A percentile compares a stretch with the other conserved stretches of the same genome.
These are phyloP conservation scores for Drechslera avenae DNA, from an alignment of 2,329 filamentous ascomycete genomes.

Conservation along the genomic window DNA sequence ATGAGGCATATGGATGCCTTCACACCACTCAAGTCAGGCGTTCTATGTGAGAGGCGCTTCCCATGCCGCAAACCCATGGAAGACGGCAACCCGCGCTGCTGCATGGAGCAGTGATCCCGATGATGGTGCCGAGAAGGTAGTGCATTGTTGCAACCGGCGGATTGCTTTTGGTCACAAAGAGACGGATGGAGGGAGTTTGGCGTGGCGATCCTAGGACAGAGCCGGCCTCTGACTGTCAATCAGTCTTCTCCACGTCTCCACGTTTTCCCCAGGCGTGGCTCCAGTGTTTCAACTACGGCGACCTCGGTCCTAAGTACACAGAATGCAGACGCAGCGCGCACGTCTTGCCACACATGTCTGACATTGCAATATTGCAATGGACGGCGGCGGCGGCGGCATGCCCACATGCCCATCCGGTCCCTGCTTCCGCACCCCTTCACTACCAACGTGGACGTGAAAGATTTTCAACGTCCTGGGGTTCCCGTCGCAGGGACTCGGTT, in stretches of 20 bases:
- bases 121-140: not conserved
- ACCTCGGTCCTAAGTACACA: not conserved
- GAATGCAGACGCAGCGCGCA: slow-evolving; percentile 1
- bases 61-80: slow-evolving; percentile 10
- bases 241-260: slow-evolving; percentile 12
- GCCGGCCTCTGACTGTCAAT: not conserved
- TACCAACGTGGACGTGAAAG: slow-evolving; percentile 3
- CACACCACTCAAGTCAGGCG: not conserved
- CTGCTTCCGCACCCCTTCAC: slow-evolving; percentile 3
- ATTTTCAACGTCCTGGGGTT: slow-evolving; percentile 12
- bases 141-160: not conserved
- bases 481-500: slow-evolving; percentile 14
- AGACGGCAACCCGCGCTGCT: slow-evolving; percentile 6
- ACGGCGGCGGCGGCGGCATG: slow-evolving; percentile 6
- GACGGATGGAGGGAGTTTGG: slow-evolving; percentile 5
- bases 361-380: not conserved
- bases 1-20: slow-evolving; percentile 3
- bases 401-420: not conserved
- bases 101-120: slow-evolving; percentile 11
- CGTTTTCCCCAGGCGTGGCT: slow-evolving; percentile 4
- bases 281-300: not conserved
- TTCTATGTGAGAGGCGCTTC: not conserved
- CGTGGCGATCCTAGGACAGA: slow-evolving; percentile 2
- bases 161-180: slow-evolving; percentile 6
- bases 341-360: slow-evolving; percentile 1